Evolutionary conservation across 768 basidiomycete genomes (phyloP).

Genomic region (Strobilomyces echinocephalus): DNA sequence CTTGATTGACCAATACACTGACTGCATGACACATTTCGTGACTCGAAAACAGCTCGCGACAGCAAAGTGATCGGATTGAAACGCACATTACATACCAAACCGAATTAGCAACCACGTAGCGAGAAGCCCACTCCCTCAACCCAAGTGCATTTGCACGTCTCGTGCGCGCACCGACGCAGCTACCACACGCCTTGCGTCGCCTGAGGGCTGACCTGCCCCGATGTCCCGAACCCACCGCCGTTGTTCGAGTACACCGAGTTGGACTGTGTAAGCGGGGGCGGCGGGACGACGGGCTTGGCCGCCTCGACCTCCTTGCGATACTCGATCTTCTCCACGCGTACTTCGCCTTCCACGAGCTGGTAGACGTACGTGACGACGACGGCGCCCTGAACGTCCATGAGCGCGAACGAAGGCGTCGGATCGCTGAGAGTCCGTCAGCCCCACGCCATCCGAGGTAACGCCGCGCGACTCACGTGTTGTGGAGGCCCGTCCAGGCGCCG

Average conservation of each 20-base stretch:
- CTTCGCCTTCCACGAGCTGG: slow-evolving; percentile 89
- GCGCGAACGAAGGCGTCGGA: slow-evolving; percentile 87
- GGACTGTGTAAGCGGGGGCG: slow-evolving; percentile 22
- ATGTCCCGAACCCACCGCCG: slow-evolving; percentile 13
- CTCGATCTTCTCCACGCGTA: slow-evolving; percentile 88
- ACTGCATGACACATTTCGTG: neutral
- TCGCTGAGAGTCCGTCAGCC: slow-evolving; percentile 45
- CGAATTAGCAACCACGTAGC: neutral
- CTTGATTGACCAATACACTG: neutral
- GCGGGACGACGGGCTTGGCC: slow-evolving; percentile 25
- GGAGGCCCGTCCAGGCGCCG: slow-evolving; percentile 81
- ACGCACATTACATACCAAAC: neutral
- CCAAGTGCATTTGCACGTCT: neutral
- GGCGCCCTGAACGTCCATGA: slow-evolving; percentile 97
- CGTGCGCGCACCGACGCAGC: neutral
- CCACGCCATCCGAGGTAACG: neutral
- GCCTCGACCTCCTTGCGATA: slow-evolving; percentile 61
- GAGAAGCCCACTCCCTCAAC: neutral
- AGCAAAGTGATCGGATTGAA: neutral
- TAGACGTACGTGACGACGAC: slow-evolving; percentile 98
- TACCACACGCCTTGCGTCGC: slow-evolving; percentile 28
- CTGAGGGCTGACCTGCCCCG: slow-evolving; percentile 26
- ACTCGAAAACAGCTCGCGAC: neutral
- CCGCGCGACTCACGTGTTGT: slow-evolving; percentile 6
- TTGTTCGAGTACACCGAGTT: slow-evolving; percentile 33